A percentile compares a stretch with the other conserved stretches of the same genome.
These are phyloP conservation scores for Colletotrichum trifolii DNA, from an alignment of 2,329 filamentous ascomycete genomes.

Conservation along the genomic window DNA sequence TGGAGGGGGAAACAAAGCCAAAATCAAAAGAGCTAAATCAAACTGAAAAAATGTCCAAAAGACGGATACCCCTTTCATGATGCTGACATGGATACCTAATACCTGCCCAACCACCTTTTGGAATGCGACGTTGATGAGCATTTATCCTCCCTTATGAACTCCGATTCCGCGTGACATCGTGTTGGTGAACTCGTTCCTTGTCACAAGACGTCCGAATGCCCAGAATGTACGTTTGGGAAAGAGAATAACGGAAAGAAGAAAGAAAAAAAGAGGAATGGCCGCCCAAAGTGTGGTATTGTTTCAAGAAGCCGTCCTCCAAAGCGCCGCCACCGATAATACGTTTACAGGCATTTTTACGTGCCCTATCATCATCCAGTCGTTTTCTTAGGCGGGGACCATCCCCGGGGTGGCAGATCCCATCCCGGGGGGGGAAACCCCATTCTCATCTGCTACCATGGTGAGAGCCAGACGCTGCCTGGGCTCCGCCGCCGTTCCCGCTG, in stretches of 20 bases:
- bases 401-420: constrained; percentile 3
- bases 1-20: constrained; percentile 30
- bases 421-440: neutral
- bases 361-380: constrained; percentile 7
- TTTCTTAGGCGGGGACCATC: constrained; percentile 6
- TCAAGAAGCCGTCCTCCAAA: constrained; percentile 15
- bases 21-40: constrained; percentile 15
- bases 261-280: constrained; percentile 5
- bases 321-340: constrained; percentile 10
- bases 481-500: constrained; percentile 42
- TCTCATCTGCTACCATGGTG: constrained; percentile 33
- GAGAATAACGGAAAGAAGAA: neutral
- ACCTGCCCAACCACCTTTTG: constrained; percentile 30
- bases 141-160: constrained; percentile 32
- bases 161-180: constrained; percentile 31
- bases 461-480: constrained; percentile 30
- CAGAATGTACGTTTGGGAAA: constrained; percentile 23
- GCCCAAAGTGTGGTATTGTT: constrained; percentile 4
- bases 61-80: constrained; percentile 27
- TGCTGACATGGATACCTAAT: constrained; percentile 34
- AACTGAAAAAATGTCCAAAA: constrained; percentile 26
- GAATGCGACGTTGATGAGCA: constrained; percentile 30
- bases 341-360: constrained; percentile 14
- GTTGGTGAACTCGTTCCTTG: constrained; percentile 16
- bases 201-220: constrained; percentile 24